Conservation (phyloP, 805 yeast species). For the Cyberlindnera xishuangbannaensis region DNA sequence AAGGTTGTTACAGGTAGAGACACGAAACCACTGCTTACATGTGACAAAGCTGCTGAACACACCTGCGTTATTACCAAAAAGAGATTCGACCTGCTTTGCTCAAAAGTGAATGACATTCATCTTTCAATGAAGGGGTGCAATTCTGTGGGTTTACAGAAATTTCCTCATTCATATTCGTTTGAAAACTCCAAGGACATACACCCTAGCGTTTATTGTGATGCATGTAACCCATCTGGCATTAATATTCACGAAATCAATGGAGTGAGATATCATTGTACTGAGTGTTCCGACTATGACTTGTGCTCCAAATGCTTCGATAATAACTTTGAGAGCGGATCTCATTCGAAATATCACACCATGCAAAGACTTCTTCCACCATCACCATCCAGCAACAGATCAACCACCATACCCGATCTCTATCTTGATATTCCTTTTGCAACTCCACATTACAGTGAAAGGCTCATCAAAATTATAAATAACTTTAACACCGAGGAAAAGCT, state of each 20-base stretch:
- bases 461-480: conserved; percentile 2
- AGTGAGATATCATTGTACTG: conserved; percentile 9
- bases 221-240: conserved; percentile 9
- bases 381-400: not conserved
- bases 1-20: conserved; percentile 4
- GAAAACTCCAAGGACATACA: conserved; percentile 3
- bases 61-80: not conserved
- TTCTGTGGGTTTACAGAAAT: not conserved
- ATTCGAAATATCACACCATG: conserved; percentile 5
- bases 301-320: conserved; percentile 7
- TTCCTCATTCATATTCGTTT: no score
- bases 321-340: not conserved
- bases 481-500: conserved; percentile 11
- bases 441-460: not conserved
- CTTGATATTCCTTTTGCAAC: conserved; percentile 7
- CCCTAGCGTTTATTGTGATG: conserved; percentile 10
- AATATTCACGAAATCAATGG: conserved; percentile 2
- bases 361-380: not conserved
- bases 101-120: conserved; percentile 7
- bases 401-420: conserved; percentile 2
- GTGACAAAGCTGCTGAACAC: not conserved
- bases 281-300: conserved; percentile 11
- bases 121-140: conserved; percentile 1
- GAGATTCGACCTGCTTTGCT: conserved; percentile 6
- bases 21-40: not conserved